Evolutionary conservation across 1,284 basidiomycete species (phyloP).

Genomic region (Caloboletus firmus): DNA sequence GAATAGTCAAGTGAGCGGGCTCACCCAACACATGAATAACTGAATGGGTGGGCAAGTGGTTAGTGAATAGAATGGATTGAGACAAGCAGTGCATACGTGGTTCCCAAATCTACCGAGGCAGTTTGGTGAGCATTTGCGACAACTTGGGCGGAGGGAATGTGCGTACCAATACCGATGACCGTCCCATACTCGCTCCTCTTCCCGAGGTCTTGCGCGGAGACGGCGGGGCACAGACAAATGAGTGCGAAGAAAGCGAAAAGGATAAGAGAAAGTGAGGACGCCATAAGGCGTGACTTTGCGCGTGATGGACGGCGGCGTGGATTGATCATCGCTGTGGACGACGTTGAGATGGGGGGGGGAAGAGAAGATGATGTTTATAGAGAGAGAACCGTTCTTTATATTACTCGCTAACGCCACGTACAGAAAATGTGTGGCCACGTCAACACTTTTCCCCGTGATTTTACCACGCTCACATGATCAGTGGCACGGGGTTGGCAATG

Average conservation of each 20-base stretch:
- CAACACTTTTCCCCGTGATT: constrained; percentile 19
- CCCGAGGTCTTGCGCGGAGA: constrained; percentile 53
- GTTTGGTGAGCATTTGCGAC: constrained; percentile 15
- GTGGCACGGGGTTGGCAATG: too few species aligned
- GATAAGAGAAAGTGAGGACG: constrained; percentile 63
- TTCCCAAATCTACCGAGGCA: constrained; percentile 66
- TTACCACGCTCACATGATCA: constrained; percentile 31
- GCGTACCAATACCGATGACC: constrained; percentile 92
- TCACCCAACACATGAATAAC: constrained; percentile 78
- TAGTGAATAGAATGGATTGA: constrained; percentile 15
- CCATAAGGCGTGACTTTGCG: constrained; percentile 56
- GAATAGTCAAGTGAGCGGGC: constrained; percentile 18
- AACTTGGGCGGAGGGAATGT: not conserved
- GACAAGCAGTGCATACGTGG: constrained; percentile 53
- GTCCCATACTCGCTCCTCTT: constrained; percentile 75
- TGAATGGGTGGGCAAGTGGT: constrained; percentile 31
- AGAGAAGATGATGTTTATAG: constrained; percentile 1
- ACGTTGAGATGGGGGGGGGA: constrained; percentile 11
- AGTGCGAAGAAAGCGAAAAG: constrained; percentile 66
- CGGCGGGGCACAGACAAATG: constrained; percentile 60
- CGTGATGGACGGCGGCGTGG: constrained; percentile 50
- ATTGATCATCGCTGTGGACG: constrained; percentile 37
- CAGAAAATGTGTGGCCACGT: constrained; percentile 29
- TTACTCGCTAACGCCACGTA: constrained; percentile 26
- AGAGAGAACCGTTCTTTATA: constrained; percentile 26